Evolutionary conservation across 306 rosid species (phyloP).

Genomic region (Prunus mongolica): DNA sequence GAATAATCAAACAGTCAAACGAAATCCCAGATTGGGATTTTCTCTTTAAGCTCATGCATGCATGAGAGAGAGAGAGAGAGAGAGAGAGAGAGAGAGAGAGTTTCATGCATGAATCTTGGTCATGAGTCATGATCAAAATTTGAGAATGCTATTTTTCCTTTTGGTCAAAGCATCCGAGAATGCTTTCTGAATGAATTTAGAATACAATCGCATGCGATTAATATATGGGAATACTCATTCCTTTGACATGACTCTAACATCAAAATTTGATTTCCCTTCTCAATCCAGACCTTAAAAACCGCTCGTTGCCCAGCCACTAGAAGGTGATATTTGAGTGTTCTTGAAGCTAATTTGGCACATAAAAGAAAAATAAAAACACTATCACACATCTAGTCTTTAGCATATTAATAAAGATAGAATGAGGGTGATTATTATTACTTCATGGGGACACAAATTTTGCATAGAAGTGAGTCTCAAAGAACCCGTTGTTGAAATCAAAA

Average conservation of each 20-base stretch:
- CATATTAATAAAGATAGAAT: constrained; percentile 14
- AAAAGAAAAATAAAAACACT: background rate
- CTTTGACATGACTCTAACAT: background rate
- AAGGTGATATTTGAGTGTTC: background rate
- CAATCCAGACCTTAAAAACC: background rate
- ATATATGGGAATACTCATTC: background rate
- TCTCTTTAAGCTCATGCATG: no score
- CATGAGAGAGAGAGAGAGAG: no score
- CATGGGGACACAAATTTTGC: constrained; percentile 40
- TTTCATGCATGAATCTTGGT: no score
- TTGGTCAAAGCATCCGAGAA: background rate
- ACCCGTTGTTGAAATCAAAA: constrained; percentile 58
- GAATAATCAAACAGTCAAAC: no score
- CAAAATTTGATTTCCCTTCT: background rate
- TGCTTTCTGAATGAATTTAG: constrained; percentile 16
- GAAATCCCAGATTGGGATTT: no score
- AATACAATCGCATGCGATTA: background rate
- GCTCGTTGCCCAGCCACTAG: background rate
- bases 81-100: no score
- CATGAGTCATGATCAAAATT: no score
- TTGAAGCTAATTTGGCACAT: background rate
- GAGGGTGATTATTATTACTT: constrained; percentile 37
- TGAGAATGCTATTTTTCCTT: background rate
- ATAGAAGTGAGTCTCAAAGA: constrained; percentile 60
- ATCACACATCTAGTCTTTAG: background rate